These are phyloP conservation scores for Solanum tacnaense DNA, from an alignment of 257 asterid species.

Conservation along the genomic window DNA sequence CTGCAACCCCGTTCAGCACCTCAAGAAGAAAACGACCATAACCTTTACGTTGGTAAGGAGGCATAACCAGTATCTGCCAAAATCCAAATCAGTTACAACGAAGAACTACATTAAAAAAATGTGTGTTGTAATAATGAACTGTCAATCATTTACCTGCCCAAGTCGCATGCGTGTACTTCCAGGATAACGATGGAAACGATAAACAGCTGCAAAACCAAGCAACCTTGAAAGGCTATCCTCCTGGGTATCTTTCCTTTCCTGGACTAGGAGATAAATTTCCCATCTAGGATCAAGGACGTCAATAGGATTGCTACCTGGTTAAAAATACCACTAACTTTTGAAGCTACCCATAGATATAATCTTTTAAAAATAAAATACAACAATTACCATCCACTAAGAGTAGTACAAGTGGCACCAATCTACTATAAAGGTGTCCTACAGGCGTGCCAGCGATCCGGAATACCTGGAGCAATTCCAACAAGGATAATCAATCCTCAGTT, in stretches of 20 bases:
- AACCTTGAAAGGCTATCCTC: conserved; percentile 24
- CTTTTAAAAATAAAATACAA: not conserved
- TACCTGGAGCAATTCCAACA: conserved; percentile 17
- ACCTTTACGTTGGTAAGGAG: conserved; percentile 82
- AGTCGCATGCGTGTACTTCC: conserved; percentile 62
- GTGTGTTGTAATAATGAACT: not conserved
- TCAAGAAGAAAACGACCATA: conserved; percentile 58
- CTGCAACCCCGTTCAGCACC: conserved; percentile 59
- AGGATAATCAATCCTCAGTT: not conserved
- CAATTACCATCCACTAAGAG: conserved; percentile 54
- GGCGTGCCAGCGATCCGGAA: conserved; percentile 38
- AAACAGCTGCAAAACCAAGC: conserved; percentile 86
- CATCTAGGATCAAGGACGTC: conserved; percentile 85
- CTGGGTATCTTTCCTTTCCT: conserved; percentile 15
- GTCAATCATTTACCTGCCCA: conserved; percentile 59
- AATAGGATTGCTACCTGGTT: conserved; percentile 96
- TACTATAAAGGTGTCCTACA: conserved; percentile 53
- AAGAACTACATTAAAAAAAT: not conserved
- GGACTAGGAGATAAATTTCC: conserved; percentile 67
- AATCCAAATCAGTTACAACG: not conserved
- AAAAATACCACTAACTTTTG: not conserved
- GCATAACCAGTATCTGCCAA: conserved; percentile 66
- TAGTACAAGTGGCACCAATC: conserved; percentile 66
- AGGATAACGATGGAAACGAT: conserved; percentile 72
- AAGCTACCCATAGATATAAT: not conserved